Conservation (phyloP, 2,329 filamentous ascomycete genomes). For the Phoma sp. region DNA sequence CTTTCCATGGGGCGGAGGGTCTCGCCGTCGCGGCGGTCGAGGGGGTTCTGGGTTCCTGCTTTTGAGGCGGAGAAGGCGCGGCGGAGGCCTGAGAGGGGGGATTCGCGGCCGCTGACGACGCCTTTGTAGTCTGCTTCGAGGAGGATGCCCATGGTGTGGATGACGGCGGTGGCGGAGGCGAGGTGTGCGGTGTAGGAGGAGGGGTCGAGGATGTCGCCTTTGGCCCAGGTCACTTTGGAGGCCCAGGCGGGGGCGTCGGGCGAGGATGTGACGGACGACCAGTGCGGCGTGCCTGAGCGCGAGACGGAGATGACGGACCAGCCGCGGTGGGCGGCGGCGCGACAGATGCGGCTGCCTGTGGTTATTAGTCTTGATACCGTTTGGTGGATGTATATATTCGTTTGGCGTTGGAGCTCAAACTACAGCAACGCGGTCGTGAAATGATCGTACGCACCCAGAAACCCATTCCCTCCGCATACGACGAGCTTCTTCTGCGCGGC, state of each 20-base stretch:
- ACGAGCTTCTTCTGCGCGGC: slow-evolving; percentile 78
- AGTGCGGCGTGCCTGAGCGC: slow-evolving; percentile 90
- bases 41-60: slow-evolving; percentile 70
- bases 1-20: slow-evolving; percentile 70
- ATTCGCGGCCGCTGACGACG: slow-evolving; percentile 82
- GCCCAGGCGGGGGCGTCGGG: slow-evolving; percentile 79
- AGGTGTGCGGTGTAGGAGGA: slow-evolving; percentile 80
- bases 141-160: slow-evolving; percentile 95
- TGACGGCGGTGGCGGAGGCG: slow-evolving; percentile 79
- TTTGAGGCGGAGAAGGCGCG: slow-evolving; percentile 78
- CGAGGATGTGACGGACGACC: slow-evolving; percentile 80
- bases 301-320: slow-evolving; percentile 95
- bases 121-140: slow-evolving; percentile 98
- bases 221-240: slow-evolving; percentile 82
- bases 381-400: neutral
- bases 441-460: slow-evolving; percentile 68
- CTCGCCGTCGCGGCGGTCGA: slow-evolving; percentile 65
- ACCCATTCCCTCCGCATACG: slow-evolving; percentile 93
- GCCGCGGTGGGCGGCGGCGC: slow-evolving; percentile 80
- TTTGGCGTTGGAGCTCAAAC: neutral
- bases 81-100: slow-evolving; percentile 77
- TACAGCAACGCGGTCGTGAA: neutral
- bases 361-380: neutral
- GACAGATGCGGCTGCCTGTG: slow-evolving; percentile 81
- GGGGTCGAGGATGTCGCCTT: slow-evolving; percentile 85